A percentile compares a stretch with the other conserved stretches of the same genome.
Conservation (phyloP, 768 basidiomycete species). For the Kwoniella dejecticola region DNA sequence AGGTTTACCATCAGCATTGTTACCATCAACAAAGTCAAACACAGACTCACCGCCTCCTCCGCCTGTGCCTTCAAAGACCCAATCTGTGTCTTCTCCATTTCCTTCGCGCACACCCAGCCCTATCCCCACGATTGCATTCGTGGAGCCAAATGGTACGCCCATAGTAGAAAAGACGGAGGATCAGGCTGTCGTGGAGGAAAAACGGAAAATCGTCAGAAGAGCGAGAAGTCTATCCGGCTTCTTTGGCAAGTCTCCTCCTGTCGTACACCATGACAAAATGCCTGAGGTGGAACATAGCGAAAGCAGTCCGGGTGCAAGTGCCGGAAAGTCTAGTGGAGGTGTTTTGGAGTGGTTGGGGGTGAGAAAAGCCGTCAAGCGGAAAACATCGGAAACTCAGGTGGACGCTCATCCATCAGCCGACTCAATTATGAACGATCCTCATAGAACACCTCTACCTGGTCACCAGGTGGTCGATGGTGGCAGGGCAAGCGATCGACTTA, state of each 20-base stretch:
- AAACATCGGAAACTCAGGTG: slow-evolving; percentile 29
- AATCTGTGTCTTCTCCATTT: slow-evolving; percentile 47
- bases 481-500: too few relatives aligned
- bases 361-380: slow-evolving; percentile 30
- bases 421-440: neutral
- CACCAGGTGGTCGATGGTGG: too few relatives aligned
- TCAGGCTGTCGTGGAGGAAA: slow-evolving; percentile 12
- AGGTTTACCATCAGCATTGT: slow-evolving; percentile 33
- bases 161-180: neutral
- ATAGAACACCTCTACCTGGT: too few relatives aligned
- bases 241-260: slow-evolving; percentile 28
- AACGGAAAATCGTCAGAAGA: slow-evolving; percentile 27
- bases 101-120: slow-evolving; percentile 43
- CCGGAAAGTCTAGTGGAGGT: slow-evolving; percentile 18
- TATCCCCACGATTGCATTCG: slow-evolving; percentile 38
- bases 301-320: slow-evolving; percentile 6
- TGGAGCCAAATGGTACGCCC: slow-evolving; percentile 25
- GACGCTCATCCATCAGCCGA: neutral
- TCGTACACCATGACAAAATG: neutral
- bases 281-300: neutral
- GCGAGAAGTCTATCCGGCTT: slow-evolving; percentile 45
- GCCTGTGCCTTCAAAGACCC: slow-evolving; percentile 33
- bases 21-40: slow-evolving; percentile 2
- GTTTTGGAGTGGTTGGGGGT: slow-evolving; percentile 50
- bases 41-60: slow-evolving; percentile 20